Evolutionary conservation across 169 alveolate genomes (phyloP).

Genomic region (Plasmodium billcollinsi): DNA sequence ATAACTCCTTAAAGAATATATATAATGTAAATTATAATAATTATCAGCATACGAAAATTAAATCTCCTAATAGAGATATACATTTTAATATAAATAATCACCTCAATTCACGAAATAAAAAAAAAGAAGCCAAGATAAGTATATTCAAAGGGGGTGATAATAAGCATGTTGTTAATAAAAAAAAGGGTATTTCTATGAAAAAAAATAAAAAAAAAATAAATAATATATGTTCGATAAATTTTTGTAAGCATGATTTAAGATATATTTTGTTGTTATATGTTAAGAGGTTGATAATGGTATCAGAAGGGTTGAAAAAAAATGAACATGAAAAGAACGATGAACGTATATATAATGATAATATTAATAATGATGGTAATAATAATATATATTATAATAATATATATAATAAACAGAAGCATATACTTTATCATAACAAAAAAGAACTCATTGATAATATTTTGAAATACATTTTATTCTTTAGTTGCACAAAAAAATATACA

Average conservation of each 20-base stretch:
- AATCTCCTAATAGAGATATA: too few relatives aligned
- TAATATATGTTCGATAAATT: slow-evolving; percentile 9
- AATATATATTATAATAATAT: background rate
- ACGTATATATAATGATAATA: too few relatives aligned
- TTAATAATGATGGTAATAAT: too few relatives aligned
- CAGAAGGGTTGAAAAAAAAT: background rate
- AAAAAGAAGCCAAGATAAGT: too few relatives aligned
- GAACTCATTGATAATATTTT: background rate
- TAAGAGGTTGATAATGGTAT: slow-evolving; percentile 19
- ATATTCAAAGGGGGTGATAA: background rate
- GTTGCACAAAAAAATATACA: slow-evolving; percentile 19
- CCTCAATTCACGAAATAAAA: too few relatives aligned
- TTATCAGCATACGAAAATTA: too few relatives aligned
- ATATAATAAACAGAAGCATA: background rate
- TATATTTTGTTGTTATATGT: slow-evolving; percentile 60
- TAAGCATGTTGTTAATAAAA: background rate
- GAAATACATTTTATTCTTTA: slow-evolving; percentile 28
- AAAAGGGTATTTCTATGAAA: background rate
- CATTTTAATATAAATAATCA: too few relatives aligned
- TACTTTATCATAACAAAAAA: background rate
- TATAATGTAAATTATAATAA: too few relatives aligned
- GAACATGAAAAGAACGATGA: background rate
- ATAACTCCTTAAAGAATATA: too few relatives aligned
- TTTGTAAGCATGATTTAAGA: slow-evolving; percentile 16
- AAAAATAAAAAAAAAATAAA: background rate